A percentile compares a stretch with the other conserved stretches of the same genome.
These are phyloP conservation scores for Nemania sp. DNA, from an alignment of 2,329 filamentous ascomycete genomes.

Conservation along the genomic window DNA sequence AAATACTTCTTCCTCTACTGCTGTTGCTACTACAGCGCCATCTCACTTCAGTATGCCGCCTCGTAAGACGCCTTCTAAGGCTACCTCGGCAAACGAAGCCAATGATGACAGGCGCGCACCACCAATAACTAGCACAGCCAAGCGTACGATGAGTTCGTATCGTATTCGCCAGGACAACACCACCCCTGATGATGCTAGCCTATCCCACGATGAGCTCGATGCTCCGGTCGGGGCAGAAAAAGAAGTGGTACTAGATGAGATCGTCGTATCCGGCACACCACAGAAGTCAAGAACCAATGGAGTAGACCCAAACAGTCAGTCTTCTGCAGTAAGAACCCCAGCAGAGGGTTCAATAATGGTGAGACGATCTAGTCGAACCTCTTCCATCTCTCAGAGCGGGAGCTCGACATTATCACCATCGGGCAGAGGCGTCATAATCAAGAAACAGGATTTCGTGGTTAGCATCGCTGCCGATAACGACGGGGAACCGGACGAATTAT, in stretches of 20 bases:
- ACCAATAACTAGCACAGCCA: slow-evolving; percentile 15
- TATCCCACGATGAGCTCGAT: slow-evolving; percentile 33
- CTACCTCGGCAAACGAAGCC: not conserved
- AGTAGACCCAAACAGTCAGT: not conserved
- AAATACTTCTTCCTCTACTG: too few relatives aligned
- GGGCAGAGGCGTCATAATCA: slow-evolving; percentile 28
- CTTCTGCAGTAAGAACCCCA: not conserved
- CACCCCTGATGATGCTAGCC: not conserved
- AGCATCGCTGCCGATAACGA: slow-evolving; percentile 19
- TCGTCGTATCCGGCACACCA: slow-evolving; percentile 5
- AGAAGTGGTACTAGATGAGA: slow-evolving; percentile 22
- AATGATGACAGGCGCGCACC: not conserved
- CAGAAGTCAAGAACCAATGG: slow-evolving; percentile 6
- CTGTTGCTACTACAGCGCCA: not conserved
- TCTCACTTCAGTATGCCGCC: slow-evolving; percentile 38
- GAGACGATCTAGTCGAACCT: slow-evolving; percentile 9
- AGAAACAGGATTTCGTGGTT: slow-evolving; percentile 36
- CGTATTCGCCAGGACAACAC: slow-evolving; percentile 5
- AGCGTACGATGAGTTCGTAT: slow-evolving; percentile 10
- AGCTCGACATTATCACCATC: slow-evolving; percentile 6
- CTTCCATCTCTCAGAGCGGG: slow-evolving; percentile 35
- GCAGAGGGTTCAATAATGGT: not conserved
- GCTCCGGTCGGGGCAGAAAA: slow-evolving; percentile 5
- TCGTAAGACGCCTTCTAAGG: slow-evolving; percentile 27
- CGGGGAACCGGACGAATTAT: slow-evolving; percentile 37